Base-by-base conservation (phyloP, 2,329 filamentous ascomycete genomes). In the Chrysoporthe deuterocubensis region DNA sequence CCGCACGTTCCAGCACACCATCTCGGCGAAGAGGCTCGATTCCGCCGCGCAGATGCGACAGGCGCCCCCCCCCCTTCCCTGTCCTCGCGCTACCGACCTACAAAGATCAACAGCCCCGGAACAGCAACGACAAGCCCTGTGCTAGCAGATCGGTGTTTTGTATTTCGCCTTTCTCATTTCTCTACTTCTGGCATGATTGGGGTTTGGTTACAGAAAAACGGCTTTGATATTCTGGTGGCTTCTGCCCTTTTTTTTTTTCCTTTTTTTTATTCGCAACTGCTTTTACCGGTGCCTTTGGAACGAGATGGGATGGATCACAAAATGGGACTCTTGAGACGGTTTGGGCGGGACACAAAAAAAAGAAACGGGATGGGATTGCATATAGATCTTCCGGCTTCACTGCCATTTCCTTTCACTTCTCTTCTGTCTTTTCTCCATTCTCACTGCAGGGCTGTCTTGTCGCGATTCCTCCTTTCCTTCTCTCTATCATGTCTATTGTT, bases 381-480 rank as follows among this genome's bases (percentile, higher is more conserved):
- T 75, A 75, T 74, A 75, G 74, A 75, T 67, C 46, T 62, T 69
- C 37, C 54, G 59, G 68, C 68, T 69, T 71, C 64, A 69, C 63
- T 71, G 67, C 65, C 68, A 46, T 43, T 21, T 64, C 58, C 54
- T 57, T 66, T 42, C 37, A 37, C 3, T 34, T 4, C 21, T 34
- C 34, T 26, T 67, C 11, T 21, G 59, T 62, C 26, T 60, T 52
- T 59, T 40, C 66, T 61, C 32, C 40, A 46, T 62, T 46, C 68
- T 70, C 65, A 66, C 56, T 48, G 54, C 50, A 58, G 56, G 58
- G 57, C 64, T 52, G 42, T 67, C 62, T 46, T 46, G 42, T 40
- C 40, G 59, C 59, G 59, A 32, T 46, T 48, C 42, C 32, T 48
- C 42, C 32, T 13, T 59, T 65, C 60, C 58, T 61, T 63, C 43